Conservation (phyloP, 768 basidiomycete genomes). For the Pleurotus eryngii region DNA sequence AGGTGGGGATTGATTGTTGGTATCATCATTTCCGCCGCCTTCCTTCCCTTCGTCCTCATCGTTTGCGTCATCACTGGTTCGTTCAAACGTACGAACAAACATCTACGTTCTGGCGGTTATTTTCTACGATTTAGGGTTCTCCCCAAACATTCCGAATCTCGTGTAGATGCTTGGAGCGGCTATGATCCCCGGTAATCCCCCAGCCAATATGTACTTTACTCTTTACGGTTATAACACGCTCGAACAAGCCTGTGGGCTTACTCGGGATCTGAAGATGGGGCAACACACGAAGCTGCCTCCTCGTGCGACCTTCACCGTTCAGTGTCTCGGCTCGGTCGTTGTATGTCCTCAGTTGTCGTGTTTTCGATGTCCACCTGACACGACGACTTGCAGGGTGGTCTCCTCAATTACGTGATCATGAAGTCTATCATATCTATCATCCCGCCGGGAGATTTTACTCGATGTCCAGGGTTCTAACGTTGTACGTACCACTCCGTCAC, state of each 20-base stretch:
- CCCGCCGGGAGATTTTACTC: constrained; percentile 44
- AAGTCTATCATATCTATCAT: constrained; percentile 47
- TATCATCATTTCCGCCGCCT: constrained; percentile 45
- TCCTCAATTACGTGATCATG: constrained; percentile 52
- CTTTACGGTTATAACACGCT: constrained; percentile 45
- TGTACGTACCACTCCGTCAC: constrained; percentile 25
- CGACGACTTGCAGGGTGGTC: constrained; percentile 23
- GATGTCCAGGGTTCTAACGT: constrained; percentile 52
- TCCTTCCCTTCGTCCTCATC: constrained; percentile 51
- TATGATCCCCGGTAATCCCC: constrained; percentile 44
- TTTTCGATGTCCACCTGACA: background rate
- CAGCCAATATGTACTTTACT: constrained; percentile 49
- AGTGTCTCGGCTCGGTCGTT: constrained; percentile 53
- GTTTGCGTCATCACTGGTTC: constrained; percentile 49
- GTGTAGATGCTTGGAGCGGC: constrained; percentile 46
- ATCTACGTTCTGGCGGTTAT: too few relatives aligned
- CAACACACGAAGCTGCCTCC: constrained; percentile 61
- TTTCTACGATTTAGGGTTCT: constrained; percentile 22
- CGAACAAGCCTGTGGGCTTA: constrained; percentile 45
- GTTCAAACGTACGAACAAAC: background rate
- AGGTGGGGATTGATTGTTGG: constrained; percentile 58
- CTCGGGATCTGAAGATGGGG: constrained; percentile 57
- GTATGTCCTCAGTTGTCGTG: constrained; percentile 29
- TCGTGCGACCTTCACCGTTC: constrained; percentile 58
- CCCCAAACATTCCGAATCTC: constrained; percentile 23